These are phyloP conservation scores for Protomyces arabidopsidicola DNA, from an alignment of 1,139 yeast species.

Conservation along the genomic window DNA sequence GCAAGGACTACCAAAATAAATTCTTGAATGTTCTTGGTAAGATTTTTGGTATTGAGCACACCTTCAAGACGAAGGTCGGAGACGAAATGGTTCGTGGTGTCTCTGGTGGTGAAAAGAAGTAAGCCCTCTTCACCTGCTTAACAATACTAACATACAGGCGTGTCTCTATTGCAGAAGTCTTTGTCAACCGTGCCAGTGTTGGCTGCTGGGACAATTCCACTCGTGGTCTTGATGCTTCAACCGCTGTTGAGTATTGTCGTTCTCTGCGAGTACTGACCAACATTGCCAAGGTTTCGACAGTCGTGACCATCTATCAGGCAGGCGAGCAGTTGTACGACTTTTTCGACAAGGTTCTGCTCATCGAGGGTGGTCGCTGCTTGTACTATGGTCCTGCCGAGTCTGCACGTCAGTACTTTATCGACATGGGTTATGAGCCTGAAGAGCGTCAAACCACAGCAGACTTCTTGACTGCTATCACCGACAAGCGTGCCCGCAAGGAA, in stretches of 20 bases:
- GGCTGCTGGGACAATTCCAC: slow-evolving; percentile 76
- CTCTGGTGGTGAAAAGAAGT: slow-evolving; percentile 77
- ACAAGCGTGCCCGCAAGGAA: slow-evolving; percentile 60
- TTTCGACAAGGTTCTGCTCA: slow-evolving; percentile 67
- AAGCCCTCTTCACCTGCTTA: neutral
- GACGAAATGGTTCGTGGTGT: slow-evolving; percentile 70
- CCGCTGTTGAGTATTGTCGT: slow-evolving; percentile 68
- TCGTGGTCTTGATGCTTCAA: slow-evolving; percentile 55
- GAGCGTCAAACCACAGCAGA: slow-evolving; percentile 78
- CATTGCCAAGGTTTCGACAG: slow-evolving; percentile 56
- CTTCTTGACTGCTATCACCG: slow-evolving; percentile 70
- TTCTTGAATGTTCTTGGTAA: slow-evolving; percentile 59
- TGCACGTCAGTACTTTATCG: slow-evolving; percentile 57
- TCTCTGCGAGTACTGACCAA: slow-evolving; percentile 64
- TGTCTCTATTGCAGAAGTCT: slow-evolving; percentile 68
- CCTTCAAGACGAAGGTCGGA: slow-evolving; percentile 64
- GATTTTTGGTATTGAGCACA: slow-evolving; percentile 66
- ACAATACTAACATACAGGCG: slow-evolving; percentile 39
- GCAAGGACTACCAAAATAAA: slow-evolving; percentile 55
- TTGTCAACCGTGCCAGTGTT: slow-evolving; percentile 55
- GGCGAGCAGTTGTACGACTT: slow-evolving; percentile 65
- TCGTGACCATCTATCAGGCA: slow-evolving; percentile 78
- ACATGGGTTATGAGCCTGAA: slow-evolving; percentile 68
- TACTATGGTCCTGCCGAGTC: slow-evolving; percentile 59
- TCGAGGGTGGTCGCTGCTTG: slow-evolving; percentile 73